A percentile compares a stretch with the other conserved stretches of the same genome.
phyloP scores from a whole-genome alignment of 139 green algal genomes.

The Micractinium sp. region DNA sequence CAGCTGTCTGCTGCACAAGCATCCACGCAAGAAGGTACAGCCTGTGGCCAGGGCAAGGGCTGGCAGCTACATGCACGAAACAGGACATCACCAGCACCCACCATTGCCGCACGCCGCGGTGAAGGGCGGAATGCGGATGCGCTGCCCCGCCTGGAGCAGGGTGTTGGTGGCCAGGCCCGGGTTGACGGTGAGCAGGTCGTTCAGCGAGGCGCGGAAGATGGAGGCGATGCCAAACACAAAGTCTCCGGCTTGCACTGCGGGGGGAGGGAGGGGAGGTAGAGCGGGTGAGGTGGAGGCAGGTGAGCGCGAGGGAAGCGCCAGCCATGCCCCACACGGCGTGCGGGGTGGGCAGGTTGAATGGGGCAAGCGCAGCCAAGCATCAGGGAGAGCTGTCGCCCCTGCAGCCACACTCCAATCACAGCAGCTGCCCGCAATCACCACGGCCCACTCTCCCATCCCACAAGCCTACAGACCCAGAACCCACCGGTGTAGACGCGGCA shows the following conservation, averaged over 20 bases:
- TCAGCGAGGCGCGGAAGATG: slow-evolving; percentile 13
- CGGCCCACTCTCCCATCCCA: neutral
- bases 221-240: slow-evolving; percentile 36
- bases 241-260: slow-evolving; percentile 21
- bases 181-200: slow-evolving; percentile 37
- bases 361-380: neutral
- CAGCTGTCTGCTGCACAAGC: neutral
- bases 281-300: neutral
- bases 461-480: no score
- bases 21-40: no score
- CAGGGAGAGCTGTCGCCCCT: no score
- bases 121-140: slow-evolving; percentile 24
- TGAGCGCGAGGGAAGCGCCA: no score
- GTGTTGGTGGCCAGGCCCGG: neutral
- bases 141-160: neutral
- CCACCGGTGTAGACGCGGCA: slow-evolving; percentile 39
- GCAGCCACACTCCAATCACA: neutral
- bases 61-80: neutral
- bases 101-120: slow-evolving; percentile 25
- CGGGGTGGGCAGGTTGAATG: neutral
- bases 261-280: neutral
- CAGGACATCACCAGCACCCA: neutral
- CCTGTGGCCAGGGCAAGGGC: neutral
- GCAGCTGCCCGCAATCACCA: neutral
- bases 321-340: no score